Evolutionary conservation across 371 early-diverging fungal genomes (phyloP).

Genomic region (Zychaea mexicana): DNA sequence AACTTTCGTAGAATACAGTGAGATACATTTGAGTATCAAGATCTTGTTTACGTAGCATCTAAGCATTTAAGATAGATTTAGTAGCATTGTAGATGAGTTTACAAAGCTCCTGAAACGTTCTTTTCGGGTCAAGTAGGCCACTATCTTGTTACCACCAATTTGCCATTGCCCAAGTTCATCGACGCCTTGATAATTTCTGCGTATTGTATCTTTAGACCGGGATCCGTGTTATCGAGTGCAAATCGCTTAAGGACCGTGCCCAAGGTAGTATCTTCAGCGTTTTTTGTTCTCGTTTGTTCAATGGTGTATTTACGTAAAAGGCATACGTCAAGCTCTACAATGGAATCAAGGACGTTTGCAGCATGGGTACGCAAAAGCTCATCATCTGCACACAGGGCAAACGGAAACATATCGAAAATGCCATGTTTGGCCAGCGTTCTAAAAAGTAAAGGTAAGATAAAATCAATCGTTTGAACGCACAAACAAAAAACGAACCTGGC

Average conservation of each 20-base stretch:
- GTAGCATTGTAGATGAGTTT: not conserved
- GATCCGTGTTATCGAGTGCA: constrained; percentile 55
- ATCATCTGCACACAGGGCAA: constrained; percentile 58
- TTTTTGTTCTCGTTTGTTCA: constrained; percentile 56
- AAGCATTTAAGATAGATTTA: too few relatives aligned
- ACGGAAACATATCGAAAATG: constrained; percentile 74
- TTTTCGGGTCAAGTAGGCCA: constrained; percentile 22
- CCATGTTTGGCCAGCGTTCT: constrained; percentile 75
- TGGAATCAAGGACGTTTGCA: constrained; percentile 69
- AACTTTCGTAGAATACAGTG: constrained; percentile 71
- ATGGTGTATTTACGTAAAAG: constrained; percentile 72
- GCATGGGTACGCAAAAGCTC: constrained; percentile 58
- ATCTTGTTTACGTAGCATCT: constrained; percentile 39
- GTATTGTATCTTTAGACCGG: constrained; percentile 69
- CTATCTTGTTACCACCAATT: constrained; percentile 19
- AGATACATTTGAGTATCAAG: constrained; percentile 77
- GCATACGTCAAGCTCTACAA: constrained; percentile 80
- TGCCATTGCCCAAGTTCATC: constrained; percentile 62
- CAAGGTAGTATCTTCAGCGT: constrained; percentile 47
- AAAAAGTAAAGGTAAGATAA: too few relatives aligned
- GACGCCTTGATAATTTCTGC: constrained; percentile 74
- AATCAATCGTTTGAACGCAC: not conserved
- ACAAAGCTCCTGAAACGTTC: not conserved
- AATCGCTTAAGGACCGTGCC: constrained; percentile 68
- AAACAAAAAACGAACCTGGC: constrained; percentile 38